Conservation (phyloP, 805 yeast species). For the Cyberlindnera subsufficiens region DNA sequence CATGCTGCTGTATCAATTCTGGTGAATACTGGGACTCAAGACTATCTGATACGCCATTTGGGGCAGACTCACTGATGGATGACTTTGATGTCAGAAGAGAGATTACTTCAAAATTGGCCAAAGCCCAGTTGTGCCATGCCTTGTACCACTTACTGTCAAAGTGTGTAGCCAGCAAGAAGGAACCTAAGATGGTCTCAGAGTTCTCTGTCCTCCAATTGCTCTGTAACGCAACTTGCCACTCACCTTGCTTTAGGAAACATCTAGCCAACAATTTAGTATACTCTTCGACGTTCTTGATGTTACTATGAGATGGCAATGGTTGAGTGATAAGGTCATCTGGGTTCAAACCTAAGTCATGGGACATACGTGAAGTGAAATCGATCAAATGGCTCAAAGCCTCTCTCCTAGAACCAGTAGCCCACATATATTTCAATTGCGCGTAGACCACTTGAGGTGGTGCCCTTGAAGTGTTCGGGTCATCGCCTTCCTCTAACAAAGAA, state of each 20-base stretch:
- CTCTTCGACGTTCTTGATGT: slow-evolving; percentile 66
- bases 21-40: slow-evolving; percentile 29
- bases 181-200: slow-evolving; percentile 82
- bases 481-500: slow-evolving; percentile 66
- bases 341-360: slow-evolving; percentile 80
- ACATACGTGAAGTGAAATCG: slow-evolving; percentile 87
- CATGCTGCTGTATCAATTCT: slow-evolving; percentile 75
- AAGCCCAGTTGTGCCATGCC: slow-evolving; percentile 99
- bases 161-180: slow-evolving; percentile 89
- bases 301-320: slow-evolving; percentile 61
- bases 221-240: slow-evolving; percentile 88
- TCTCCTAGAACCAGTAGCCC: slow-evolving; percentile 88
- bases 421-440: slow-evolving; percentile 93
- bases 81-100: slow-evolving; percentile 44
- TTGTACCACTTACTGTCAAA: slow-evolving; percentile 93
- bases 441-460: slow-evolving; percentile 97
- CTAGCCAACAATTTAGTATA: slow-evolving; percentile 84
- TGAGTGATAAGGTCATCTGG: slow-evolving; percentile 85
- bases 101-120: slow-evolving; percentile 94
- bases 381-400: slow-evolving; percentile 84
- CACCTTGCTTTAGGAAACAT: slow-evolving; percentile 96
- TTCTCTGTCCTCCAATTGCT: slow-evolving; percentile 73
- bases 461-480: slow-evolving; percentile 53
- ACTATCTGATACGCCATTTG: slow-evolving; percentile 12
- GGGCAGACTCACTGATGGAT: slow-evolving; percentile 26